Base-by-base conservation (phyloP, 805 yeast species). In the Candida arabinofermentans region DNA sequence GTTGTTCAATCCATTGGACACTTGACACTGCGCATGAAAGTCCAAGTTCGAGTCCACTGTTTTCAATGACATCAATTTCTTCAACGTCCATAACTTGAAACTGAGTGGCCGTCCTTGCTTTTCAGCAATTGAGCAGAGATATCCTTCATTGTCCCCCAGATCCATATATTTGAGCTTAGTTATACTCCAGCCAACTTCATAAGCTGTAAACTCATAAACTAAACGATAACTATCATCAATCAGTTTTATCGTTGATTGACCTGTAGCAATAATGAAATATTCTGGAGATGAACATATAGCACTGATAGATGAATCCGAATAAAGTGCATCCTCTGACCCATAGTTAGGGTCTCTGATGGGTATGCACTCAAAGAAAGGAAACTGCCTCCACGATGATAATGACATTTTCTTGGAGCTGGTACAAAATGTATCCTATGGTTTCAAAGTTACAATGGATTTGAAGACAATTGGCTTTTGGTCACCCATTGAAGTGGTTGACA, bases 261-360 rank as follows among this genome's bases (percentile, higher is more conserved):
- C 64, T 0, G 79, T 71, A 3, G 91, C 83, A 23, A 86, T 66
- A 3, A 77, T 75, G n/a, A 89, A 60, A 39, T 71, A 71, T 9
- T 74, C 70, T 2, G 71, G 67, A 2, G 84, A 69, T 2, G 88
- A 68, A 31, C 82, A 71, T 4, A 84, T 73, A 1, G 88, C 79
- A 4, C 85, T 71, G 29, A 89, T 59, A 10, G 79, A 68, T 1
- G 90, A 80, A 55, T 89, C 96, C 2, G 96, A 86, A 61, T 83
- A 90, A 21, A 90, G 67, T 0, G 86, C 83, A 5, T 72, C 67
- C 4, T 69, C 70, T 0, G 83, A 69, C 6, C 82, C 81, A 42
- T 75, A 72, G 44, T 75, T 68, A 5, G 98, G 98, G 57, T 93
- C 99, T 46, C 81, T 67, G 16, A 93, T 83, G 5, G 96, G 96